Evolutionary conservation across 805 yeast genomes (phyloP).

Genomic region (Ogataea parapolymorpha): DNA sequence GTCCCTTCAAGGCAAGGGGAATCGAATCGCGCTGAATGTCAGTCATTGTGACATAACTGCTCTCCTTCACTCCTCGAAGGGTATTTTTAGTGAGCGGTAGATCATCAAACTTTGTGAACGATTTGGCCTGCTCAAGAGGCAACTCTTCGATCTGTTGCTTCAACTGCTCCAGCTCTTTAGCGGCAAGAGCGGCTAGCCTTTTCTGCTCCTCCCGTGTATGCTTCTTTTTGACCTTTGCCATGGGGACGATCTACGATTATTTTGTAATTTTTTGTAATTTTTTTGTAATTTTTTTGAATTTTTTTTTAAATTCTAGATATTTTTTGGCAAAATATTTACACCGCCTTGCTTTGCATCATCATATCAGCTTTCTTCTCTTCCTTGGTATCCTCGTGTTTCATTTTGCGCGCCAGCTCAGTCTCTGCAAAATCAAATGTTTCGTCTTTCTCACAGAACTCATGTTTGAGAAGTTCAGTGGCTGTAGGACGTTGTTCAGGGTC

Average conservation of each 20-base stretch:
- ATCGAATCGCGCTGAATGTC: conserved; percentile 83
- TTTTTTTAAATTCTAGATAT: conserved; percentile 1
- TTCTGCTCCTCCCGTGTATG: conserved; percentile 30
- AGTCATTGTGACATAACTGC: conserved; percentile 78
- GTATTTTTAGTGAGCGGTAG: conserved; percentile 72
- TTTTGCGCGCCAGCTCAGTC: conserved; percentile 31
- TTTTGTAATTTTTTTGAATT: conserved; percentile 3
- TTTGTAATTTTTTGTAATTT: conserved; percentile 2
- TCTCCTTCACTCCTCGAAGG: conserved; percentile 65
- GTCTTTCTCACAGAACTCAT: conserved; percentile 36
- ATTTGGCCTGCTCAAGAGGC: conserved; percentile 39
- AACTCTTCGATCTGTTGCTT: conserved; percentile 50
- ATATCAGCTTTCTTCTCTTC: conserved; percentile 28
- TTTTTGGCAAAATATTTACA: not conserved
- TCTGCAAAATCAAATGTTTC: conserved; percentile 27
- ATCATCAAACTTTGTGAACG: conserved; percentile 59
- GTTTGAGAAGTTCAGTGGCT: conserved; percentile 58
- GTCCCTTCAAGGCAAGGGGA: conserved; percentile 69
- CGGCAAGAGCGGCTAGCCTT: conserved; percentile 27
- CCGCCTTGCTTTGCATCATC: conserved; percentile 21
- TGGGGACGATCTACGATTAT: conserved; percentile 7
- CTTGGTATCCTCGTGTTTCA: conserved; percentile 26
- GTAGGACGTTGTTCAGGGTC: conserved; percentile 90
- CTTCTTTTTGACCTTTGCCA: conserved; percentile 30
- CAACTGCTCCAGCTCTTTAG: conserved; percentile 40